Evolutionary conservation across 768 basidiomycete genomes (phyloP).

Genomic region (Pulveroboletus ravenelii): DNA sequence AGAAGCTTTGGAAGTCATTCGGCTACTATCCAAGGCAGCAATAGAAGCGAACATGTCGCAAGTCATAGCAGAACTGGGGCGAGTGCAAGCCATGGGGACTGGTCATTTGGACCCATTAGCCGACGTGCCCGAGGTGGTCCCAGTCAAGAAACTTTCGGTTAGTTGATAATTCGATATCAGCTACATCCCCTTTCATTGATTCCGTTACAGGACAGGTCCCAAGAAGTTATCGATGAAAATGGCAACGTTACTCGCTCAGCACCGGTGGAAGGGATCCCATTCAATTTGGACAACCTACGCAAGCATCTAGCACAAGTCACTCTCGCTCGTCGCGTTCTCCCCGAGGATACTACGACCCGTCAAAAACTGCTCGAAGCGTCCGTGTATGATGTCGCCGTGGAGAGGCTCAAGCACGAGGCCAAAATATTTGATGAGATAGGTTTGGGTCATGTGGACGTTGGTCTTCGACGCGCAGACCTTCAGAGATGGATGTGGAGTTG

Average conservation of each 20-base stretch:
- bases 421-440: constrained; percentile 56
- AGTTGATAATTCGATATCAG: background rate
- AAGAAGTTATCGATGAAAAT: constrained; percentile 17
- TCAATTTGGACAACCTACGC: constrained; percentile 70
- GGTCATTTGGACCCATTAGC: constrained; percentile 39
- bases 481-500: constrained; percentile 85
- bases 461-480: constrained; percentile 47
- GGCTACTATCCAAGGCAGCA: constrained; percentile 54
- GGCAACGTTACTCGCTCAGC: constrained; percentile 21
- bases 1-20: constrained; percentile 52
- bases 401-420: constrained; percentile 61
- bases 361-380: constrained; percentile 83
- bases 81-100: constrained; percentile 45
- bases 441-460: constrained; percentile 40
- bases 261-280: constrained; percentile 48
- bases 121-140: constrained; percentile 55
- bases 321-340: constrained; percentile 57
- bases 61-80: constrained; percentile 53
- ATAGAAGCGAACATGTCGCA: constrained; percentile 47
- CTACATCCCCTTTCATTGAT: background rate
- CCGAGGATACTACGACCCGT: constrained; percentile 64
- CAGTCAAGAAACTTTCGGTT: constrained; percentile 52
- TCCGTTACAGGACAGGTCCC: constrained; percentile 11
- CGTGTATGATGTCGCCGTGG: constrained; percentile 77
- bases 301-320: constrained; percentile 61